A percentile compares a stretch with the other conserved stretches of the same genome.
Evolutionary conservation across 306 rosid genomes (phyloP).

Genomic region (Trichosanthes truncata): DNA sequence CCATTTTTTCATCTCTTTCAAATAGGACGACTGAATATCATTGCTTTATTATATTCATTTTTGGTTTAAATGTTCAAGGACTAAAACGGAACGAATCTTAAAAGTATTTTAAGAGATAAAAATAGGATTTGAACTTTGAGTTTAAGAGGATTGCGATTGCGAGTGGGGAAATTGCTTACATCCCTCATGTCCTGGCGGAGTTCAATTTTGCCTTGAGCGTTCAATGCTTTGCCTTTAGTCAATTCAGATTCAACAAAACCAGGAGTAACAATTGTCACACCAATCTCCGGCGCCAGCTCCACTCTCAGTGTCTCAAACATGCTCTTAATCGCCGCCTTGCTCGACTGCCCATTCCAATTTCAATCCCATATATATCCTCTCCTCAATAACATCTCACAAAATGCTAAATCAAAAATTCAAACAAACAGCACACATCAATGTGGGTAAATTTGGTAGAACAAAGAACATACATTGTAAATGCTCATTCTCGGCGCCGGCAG

Average conservation of each 20-base stretch:
- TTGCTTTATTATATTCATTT: too few relatives aligned
- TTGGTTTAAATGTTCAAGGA: too few relatives aligned
- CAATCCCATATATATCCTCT: not conserved
- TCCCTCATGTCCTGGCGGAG: constrained; percentile 50
- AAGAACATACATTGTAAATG: constrained; percentile 28
- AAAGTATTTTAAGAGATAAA: too few relatives aligned
- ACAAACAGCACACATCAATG: not conserved
- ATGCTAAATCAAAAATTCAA: too few relatives aligned
- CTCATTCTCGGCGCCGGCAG: constrained; percentile 46
- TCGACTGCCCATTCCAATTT: constrained; percentile 37
- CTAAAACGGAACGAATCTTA: too few relatives aligned
- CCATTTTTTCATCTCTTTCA: too few relatives aligned
- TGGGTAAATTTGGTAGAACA: not conserved
- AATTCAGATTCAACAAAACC: constrained; percentile 39
- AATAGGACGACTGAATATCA: too few relatives aligned
- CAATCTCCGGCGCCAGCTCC: constrained; percentile 40
- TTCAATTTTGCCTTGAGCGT: constrained; percentile 16
- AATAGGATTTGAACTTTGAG: too few relatives aligned
- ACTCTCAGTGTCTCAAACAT: constrained; percentile 50
- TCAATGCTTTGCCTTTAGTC: constrained; percentile 38
- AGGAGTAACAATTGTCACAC: constrained; percentile 51
- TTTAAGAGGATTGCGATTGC: too few relatives aligned
- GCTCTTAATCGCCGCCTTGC: constrained; percentile 44
- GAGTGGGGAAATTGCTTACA: constrained; percentile 24
- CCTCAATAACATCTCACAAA: not conserved